Percentiles rank a stretch among this genome's conserved stretches.
Conservation (phyloP, 2,329 filamentous ascomycete species). For the Pyrenophora tritici-repentis region DNA sequence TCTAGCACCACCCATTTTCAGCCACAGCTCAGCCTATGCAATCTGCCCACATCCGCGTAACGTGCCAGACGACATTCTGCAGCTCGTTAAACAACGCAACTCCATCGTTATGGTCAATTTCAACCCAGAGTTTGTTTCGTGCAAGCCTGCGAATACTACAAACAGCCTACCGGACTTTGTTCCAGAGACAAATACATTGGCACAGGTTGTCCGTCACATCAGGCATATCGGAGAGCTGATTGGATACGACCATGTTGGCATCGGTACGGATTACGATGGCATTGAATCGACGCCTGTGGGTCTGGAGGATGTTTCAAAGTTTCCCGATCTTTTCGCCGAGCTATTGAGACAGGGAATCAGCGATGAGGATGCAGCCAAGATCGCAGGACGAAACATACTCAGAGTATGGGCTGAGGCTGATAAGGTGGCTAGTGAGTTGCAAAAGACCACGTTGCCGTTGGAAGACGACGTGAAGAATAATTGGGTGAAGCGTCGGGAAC, state of each 20-base stretch:
- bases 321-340: conserved; percentile 76
- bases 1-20: conserved; percentile 83
- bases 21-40: conserved; percentile 79
- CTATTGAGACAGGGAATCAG: conserved; percentile 74
- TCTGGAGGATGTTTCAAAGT: conserved; percentile 83
- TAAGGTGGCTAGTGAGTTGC: conserved; percentile 68
- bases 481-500: conserved; percentile 18
- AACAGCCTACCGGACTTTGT: conserved; percentile 71
- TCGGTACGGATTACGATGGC: conserved; percentile 90
- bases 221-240: conserved; percentile 80
- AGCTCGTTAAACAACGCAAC: conserved; percentile 72
- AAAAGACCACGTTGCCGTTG: conserved; percentile 53
- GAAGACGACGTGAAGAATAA: conserved; percentile 49
- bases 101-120: conserved; percentile 94
- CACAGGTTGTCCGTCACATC: conserved; percentile 80
- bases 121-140: conserved; percentile 79
- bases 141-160: conserved; percentile 62
- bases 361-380: conserved; percentile 72
- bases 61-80: conserved; percentile 81
- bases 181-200: conserved; percentile 71
- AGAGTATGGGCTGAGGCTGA: conserved; percentile 85
- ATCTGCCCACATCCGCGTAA: conserved; percentile 90
- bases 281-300: conserved; percentile 70
- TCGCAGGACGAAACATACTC: conserved; percentile 80
- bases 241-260: conserved; percentile 84